Base-by-base conservation (phyloP, 176 grass and related monocot species). In the Juncus effusus region DNA sequence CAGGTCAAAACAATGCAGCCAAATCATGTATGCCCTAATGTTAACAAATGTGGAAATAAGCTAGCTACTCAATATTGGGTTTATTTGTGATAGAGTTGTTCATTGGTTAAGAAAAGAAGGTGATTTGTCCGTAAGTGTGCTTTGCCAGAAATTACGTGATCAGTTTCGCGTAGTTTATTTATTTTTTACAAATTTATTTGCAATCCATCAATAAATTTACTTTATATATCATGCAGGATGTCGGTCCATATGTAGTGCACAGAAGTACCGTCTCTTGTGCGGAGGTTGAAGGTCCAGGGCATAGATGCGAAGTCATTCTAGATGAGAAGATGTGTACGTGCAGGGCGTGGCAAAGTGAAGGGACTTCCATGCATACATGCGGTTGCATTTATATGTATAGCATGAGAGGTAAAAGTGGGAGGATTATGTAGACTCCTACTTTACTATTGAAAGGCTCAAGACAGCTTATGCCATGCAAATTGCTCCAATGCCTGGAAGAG, bases 31-130 rank as follows among this genome's bases (percentile, higher is more conserved):
- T 70, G 65, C 7, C n/a, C 7, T 35, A 2, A 2, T 16, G 36
- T 13, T 3, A 54, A 70, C 12, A 51, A 37, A 70, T 53, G 14
- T 53, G 66, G 66, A 14, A 70, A 56, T 38, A 70, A 70, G 44
- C n/a, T 70, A 10, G 66, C 66, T 3, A 37, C 66, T n/a, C 66
- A 70, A 54, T 13, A 7, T 16, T 70, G 66, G 66, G n/a, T n/a
- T n/a, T n/a, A 19, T 70, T 28, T 2, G 40, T 70, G 9, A 13
- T 57, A 28, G 39, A 52, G 45, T 54, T 52, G 9, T 40, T 70
- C 10, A 70, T 3, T 50, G 42, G 42, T 37, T 70, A 52, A 56
- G 38, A 38, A 7, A 5, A 3, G 14, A 70, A 8, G 42, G 14
- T 2, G 66, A 56, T 36, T 4, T 70, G 6, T 56, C 15, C 35